These are phyloP conservation scores for Cercophora scortea DNA, from an alignment of 495 filamentous ascomycete species.

Conservation along the genomic window DNA sequence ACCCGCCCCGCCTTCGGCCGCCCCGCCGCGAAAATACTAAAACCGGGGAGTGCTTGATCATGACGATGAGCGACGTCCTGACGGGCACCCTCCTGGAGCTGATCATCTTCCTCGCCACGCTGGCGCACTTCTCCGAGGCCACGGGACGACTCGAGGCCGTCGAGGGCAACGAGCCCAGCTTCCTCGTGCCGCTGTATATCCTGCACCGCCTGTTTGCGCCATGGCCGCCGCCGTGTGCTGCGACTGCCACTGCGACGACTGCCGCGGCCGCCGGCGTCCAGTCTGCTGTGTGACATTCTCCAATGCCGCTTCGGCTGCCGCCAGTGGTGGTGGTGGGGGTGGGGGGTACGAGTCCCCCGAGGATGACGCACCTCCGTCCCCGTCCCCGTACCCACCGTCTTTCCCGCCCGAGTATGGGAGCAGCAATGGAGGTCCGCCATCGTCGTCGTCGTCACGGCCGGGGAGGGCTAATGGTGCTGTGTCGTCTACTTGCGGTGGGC, in stretches of 20 bases:
- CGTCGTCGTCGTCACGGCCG: neutral
- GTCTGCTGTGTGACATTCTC: neutral
- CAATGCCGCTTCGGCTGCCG: neutral
- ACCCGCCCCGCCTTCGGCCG: neutral
- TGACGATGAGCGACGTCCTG: conserved; percentile 1
- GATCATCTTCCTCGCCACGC: conserved; percentile 9
- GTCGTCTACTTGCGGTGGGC: neutral
- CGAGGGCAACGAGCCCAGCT: neutral
- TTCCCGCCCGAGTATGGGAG: neutral
- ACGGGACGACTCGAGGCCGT: conserved; percentile 5
- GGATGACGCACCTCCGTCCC: neutral
- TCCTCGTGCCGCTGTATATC: conserved; percentile 3
- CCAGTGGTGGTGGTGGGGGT: too few species aligned
- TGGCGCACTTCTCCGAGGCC: conserved; percentile 9
- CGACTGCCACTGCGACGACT: neutral
- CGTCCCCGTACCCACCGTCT: neutral
- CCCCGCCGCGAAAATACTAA: neutral
- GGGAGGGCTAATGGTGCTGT: neutral
- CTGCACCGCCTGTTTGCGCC: conserved; percentile 6
- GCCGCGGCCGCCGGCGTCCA: neutral
- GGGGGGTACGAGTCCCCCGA: conserved; percentile 8
- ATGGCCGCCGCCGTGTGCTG: neutral
- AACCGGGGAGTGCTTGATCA: neutral
- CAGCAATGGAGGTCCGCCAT: neutral
- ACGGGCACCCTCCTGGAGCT: conserved; percentile 10